Conservation (phyloP, 1,139 yeast genomes). For the Diutina ranongensis region DNA sequence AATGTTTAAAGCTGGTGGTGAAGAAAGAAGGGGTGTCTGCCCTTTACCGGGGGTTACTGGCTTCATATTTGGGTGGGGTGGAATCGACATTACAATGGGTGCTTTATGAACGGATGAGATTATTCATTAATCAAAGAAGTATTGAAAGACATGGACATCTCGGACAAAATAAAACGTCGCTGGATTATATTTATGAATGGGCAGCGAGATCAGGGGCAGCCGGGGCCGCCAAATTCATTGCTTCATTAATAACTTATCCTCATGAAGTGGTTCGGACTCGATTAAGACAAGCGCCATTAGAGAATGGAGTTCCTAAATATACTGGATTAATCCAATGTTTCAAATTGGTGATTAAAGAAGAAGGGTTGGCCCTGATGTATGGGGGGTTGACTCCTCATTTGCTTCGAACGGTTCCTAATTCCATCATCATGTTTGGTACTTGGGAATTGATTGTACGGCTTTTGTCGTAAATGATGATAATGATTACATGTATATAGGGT, state of each 20-base stretch:
- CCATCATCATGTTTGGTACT: constrained; percentile 97
- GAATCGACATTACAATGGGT: constrained; percentile 97
- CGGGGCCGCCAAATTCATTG: constrained; percentile 89
- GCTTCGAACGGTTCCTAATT: constrained; percentile 93
- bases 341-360: constrained; percentile 71
- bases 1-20: constrained; percentile 63
- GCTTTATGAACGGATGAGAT: constrained; percentile 88
- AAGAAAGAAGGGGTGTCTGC: constrained; percentile 71
- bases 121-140: constrained; percentile 50
- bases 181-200: constrained; percentile 77
- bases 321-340: constrained; percentile 86
- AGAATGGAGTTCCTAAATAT: constrained; percentile 74
- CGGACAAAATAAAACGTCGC: constrained; percentile 33
- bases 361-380: constrained; percentile 87
- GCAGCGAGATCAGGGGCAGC: constrained; percentile 96
- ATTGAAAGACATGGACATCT: constrained; percentile 32
- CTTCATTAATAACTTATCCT: constrained; percentile 89
- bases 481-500: constrained; percentile 2
- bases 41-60: constrained; percentile 80
- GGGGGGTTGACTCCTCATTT: constrained; percentile 97
- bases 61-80: constrained; percentile 87
- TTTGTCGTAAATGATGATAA: constrained; percentile 24
- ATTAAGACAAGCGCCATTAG: constrained; percentile 83
- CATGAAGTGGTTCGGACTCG: constrained; percentile 97
- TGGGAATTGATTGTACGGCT: constrained; percentile 88